Conservation (phyloP, 345 rosid species). For the Murraya koenigii region DNA sequence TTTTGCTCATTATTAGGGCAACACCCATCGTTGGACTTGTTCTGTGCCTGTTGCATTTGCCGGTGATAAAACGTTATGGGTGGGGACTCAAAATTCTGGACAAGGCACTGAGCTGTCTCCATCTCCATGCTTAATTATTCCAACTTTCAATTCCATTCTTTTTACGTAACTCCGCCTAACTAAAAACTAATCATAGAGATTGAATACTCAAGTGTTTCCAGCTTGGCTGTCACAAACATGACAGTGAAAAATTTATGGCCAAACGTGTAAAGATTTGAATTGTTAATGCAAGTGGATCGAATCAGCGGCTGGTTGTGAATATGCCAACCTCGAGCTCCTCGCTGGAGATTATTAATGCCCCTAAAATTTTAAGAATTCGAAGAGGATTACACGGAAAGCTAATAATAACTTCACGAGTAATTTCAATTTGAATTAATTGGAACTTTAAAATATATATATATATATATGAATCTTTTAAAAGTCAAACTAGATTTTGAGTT, state of each 20-base stretch:
- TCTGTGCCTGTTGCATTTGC: neutral
- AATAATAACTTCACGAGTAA: neutral
- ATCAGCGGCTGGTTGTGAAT: neutral
- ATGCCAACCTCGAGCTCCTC: neutral
- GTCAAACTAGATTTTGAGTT: neutral
- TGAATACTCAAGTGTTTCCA: neutral
- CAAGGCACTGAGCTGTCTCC: neutral
- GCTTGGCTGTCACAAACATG: neutral
- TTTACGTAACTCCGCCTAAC: constrained; percentile 1
- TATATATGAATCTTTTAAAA: neutral
- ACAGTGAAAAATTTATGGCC: neutral
- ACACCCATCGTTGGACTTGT: neutral
- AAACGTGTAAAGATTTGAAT: neutral
- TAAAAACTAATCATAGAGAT: constrained; percentile 3
- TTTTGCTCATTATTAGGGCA: neutral
- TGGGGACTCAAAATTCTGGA: neutral
- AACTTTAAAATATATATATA: neutral
- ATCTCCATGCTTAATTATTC: no score
- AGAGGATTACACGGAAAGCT: constrained; percentile 7
- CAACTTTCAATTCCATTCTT: no score
- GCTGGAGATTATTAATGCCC: neutral
- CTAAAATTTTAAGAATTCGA: neutral
- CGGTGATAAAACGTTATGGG: neutral
- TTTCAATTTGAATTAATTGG: neutral
- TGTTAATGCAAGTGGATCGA: neutral